Evolutionary conservation across 768 basidiomycete species (phyloP).

Genomic region (Psilocybe tampanensis): DNA sequence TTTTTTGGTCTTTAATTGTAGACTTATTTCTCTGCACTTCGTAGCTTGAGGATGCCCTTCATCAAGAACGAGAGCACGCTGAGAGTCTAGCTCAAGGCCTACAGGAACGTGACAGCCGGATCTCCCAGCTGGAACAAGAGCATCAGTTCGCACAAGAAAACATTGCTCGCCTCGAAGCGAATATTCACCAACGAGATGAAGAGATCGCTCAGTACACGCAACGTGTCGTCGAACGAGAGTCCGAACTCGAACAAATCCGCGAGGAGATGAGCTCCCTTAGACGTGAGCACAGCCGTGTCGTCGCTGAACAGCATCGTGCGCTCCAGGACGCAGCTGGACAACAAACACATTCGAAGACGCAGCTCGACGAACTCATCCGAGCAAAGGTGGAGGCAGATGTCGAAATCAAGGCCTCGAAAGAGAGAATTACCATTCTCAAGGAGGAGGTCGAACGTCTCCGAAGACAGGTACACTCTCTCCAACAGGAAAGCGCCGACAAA

Average conservation of each 20-base stretch:
- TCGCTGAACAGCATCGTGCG: conserved; percentile 49
- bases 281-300: conserved; percentile 53
- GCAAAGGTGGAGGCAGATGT: conserved; percentile 61
- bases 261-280: conserved; percentile 56
- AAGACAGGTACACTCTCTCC: conserved; percentile 66
- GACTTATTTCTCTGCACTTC: conserved; percentile 3
- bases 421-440: conserved; percentile 50
- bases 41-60: conserved; percentile 57
- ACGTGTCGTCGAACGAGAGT: conserved; percentile 49
- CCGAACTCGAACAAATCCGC: conserved; percentile 54
- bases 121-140: conserved; percentile 56
- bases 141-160: conserved; percentile 56
- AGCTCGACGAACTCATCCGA: conserved; percentile 51
- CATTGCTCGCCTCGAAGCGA: conserved; percentile 56
- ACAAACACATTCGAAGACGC: conserved; percentile 45
- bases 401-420: conserved; percentile 47
- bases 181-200: conserved; percentile 55
- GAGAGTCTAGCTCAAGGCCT: conserved; percentile 48
- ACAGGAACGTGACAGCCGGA: conserved; percentile 55
- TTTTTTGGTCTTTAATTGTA: neutral
- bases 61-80: conserved; percentile 52
- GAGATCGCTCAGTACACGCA: conserved; percentile 53
- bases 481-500: conserved; percentile 82
- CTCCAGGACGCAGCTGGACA: conserved; percentile 49
- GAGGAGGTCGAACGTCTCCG: conserved; percentile 64